Base-by-base conservation (phyloP, 192 early-diverging fungal genomes). In the Cetraspora pellucida region DNA sequence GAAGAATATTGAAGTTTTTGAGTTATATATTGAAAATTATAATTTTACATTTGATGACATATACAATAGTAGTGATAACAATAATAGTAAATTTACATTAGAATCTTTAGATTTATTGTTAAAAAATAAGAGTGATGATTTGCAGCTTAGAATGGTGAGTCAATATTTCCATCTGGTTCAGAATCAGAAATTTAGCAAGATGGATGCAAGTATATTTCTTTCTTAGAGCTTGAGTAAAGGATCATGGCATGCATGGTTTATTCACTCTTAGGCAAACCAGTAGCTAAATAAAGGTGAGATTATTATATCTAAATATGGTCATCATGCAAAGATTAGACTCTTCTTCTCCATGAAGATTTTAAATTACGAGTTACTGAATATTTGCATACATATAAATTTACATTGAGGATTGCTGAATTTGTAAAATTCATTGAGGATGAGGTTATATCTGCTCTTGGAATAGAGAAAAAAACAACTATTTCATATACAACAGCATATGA, bases 341-440 rank as follows among this genome's bases (percentile, higher is more conserved):
- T n/a, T 55, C 28, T 55, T 71, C 27, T 25, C 28, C 9, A 71
- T 71, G 50, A 71, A 71, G 52, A 71, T 31, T 11, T 71, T 23
- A 55, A 71, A 27, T 55, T 71, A 43, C 9, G 17, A 27, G 21
- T 71, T 71, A 55, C 52, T 17, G 46, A 71, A 55, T 71, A 71
- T 71, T 71, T 71, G 19, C 23, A 30, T 25, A 14, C 28, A 16
- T 13, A 71, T 30, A 71, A 71, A 27, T 71, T 71, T 55, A 30
- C 25, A 11, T 19, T 71, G 17, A 71, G 9, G 3, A 71, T 71
- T 31, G 4, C 10, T 30, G 16, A 71, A 10, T 71, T 71, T 31
- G 23, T 31, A 30, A 52, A 71, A 43, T 71, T 71, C 54, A 31
- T 71, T 25, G 28, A 52, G 23, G 28, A 71, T 37, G 28, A 71